phyloP scores from a whole-genome alignment of 768 basidiomycete genomes.

The Russula ochroleuca region DNA sequence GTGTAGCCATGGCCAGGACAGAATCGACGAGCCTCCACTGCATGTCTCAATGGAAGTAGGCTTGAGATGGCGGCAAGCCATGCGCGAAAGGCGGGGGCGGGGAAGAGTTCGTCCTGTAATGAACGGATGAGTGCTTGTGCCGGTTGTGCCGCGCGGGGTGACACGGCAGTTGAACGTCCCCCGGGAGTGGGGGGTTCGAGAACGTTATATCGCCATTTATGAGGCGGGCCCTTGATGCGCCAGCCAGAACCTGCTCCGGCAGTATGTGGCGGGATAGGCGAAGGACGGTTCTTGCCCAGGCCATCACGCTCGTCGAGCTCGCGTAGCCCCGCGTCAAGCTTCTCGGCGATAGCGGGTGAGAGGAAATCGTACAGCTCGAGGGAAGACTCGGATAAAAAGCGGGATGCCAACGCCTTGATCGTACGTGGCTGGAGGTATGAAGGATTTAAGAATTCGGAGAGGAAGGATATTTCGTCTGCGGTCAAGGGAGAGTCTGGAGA shows the following conservation, averaged over 20 bases:
- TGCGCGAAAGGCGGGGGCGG: slow-evolving; percentile 80
- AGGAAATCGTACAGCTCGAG: slow-evolving; percentile 90
- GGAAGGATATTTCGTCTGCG: slow-evolving; percentile 60
- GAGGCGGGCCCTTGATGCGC: slow-evolving; percentile 80
- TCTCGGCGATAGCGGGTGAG: slow-evolving; percentile 55
- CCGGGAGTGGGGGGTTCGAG: slow-evolving; percentile 39
- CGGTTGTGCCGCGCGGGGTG: slow-evolving; percentile 51
- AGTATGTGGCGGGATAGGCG: slow-evolving; percentile 61
- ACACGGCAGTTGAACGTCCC: slow-evolving; percentile 44
- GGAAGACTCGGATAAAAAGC: slow-evolving; percentile 83
- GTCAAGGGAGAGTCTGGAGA: slow-evolving; percentile 53
- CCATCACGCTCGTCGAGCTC: slow-evolving; percentile 63
- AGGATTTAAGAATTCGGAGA: slow-evolving; percentile 81
- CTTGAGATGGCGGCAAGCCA: slow-evolving; percentile 76
- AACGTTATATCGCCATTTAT: slow-evolving; percentile 89
- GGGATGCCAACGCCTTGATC: slow-evolving; percentile 69
- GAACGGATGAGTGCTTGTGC: slow-evolving; percentile 56
- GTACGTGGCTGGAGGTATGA: slow-evolving; percentile 83
- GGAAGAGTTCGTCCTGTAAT: slow-evolving; percentile 74
- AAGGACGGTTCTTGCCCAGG: slow-evolving; percentile 46
- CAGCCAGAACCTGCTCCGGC: slow-evolving; percentile 58
- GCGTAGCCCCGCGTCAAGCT: slow-evolving; percentile 61
- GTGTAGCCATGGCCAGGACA: slow-evolving; percentile 94
- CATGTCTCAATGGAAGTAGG: slow-evolving; percentile 65
- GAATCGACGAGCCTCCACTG: slow-evolving; percentile 82